Percentiles rank a stretch among this genome's conserved stretches.
Evolutionary conservation across 257 asterid species (phyloP).

Genomic region (Solanum corneliomulleri): DNA sequence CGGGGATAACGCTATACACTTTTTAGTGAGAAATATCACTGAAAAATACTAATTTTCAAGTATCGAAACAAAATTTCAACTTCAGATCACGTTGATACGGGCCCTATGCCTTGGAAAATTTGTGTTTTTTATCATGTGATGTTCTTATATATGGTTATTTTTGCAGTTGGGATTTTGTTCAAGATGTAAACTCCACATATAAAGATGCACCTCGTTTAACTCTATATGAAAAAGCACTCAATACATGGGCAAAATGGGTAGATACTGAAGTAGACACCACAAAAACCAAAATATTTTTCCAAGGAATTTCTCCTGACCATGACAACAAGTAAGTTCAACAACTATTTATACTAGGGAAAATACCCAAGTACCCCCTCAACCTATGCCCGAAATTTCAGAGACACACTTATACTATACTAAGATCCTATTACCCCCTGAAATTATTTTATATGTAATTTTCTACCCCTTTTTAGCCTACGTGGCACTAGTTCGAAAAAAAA

Average conservation of each 20-base stretch:
- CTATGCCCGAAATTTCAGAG: no score
- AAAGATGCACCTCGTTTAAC: constrained; percentile 34
- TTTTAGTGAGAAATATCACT: background rate
- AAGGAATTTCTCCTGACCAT: constrained; percentile 60
- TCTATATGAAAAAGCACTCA: constrained; percentile 34
- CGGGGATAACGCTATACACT: background rate
- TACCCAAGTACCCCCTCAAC: no score
- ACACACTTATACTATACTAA: no score
- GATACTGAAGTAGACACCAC: constrained; percentile 24
- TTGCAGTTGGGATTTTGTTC: constrained; percentile 51
- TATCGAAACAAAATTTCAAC: background rate
- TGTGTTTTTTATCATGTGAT: background rate
- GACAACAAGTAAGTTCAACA: constrained; percentile 25
- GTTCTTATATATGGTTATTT: background rate
- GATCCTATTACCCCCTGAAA: no score
- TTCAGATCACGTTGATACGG: background rate
- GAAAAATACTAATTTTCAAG: background rate
- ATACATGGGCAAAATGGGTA: constrained; percentile 47
- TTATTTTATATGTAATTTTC: no score
- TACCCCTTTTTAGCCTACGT: no score
- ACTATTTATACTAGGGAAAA: no score
- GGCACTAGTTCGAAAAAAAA: no score
- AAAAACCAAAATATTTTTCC: constrained; percentile 36
- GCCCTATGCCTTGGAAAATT: background rate
- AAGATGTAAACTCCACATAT: constrained; percentile 14